Conservation (phyloP, 2,329 filamentous ascomycete genomes). For the Acephala macrosclerotiorum region DNA sequence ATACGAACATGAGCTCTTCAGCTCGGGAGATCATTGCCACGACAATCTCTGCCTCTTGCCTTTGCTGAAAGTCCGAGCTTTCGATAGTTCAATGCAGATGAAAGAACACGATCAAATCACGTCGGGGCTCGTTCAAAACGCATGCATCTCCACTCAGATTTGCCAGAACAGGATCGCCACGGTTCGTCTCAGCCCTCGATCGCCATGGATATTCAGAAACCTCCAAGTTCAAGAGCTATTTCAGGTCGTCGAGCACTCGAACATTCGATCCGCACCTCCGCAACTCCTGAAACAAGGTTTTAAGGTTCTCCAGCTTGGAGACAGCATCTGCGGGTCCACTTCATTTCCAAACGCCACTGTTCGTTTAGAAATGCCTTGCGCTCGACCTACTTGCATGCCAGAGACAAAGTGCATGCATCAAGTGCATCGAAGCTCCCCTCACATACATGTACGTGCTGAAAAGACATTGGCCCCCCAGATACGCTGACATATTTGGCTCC, state of each 20-base stretch:
- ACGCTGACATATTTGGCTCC: conserved; percentile 14
- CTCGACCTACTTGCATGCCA: conserved; percentile 1
- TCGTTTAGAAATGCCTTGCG: background rate
- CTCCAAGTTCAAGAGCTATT: background rate
- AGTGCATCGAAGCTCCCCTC: conserved; percentile 14
- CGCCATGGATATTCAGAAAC: background rate
- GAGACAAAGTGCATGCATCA: conserved; percentile 2
- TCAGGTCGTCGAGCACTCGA: background rate
- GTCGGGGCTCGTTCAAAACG: background rate
- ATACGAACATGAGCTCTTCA: background rate
- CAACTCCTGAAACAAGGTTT: background rate
- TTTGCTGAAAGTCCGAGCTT: background rate
- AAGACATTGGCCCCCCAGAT: conserved; percentile 15
- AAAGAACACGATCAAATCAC: background rate
- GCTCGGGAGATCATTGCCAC: background rate
- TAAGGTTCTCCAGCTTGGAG: conserved; percentile 2
- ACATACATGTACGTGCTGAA: conserved; percentile 8
- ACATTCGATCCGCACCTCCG: background rate
- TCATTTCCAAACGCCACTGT: background rate
- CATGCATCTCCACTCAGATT: background rate
- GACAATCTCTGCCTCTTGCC: background rate
- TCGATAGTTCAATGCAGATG: conserved; percentile 1
- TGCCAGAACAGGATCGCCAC: background rate
- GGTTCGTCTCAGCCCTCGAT: background rate
- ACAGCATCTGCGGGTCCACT: background rate